phyloP scores from a whole-genome alignment of 768 basidiomycete genomes.

The Lactarius evosmus region DNA sequence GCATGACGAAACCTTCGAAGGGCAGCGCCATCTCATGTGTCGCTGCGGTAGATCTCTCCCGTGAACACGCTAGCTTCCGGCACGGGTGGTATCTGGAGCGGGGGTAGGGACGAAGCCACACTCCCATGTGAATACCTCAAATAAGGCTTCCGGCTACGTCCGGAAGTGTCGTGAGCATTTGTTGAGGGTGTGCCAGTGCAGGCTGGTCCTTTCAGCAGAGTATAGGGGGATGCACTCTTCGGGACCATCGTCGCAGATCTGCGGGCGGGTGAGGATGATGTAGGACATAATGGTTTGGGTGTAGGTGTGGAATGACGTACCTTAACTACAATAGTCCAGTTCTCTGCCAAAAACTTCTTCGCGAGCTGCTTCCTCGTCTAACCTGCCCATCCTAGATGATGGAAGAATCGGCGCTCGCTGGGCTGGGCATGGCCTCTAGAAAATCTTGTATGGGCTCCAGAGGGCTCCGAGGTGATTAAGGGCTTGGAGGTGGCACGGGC shows the following conservation, averaged over 20 bases:
- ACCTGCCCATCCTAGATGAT: slow-evolving; percentile 57
- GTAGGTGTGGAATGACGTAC: slow-evolving; percentile 43
- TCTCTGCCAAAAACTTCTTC: slow-evolving; percentile 65
- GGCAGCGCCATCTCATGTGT: slow-evolving; percentile 76
- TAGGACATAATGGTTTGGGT: not conserved
- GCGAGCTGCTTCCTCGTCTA: slow-evolving; percentile 78
- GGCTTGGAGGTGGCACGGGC: slow-evolving; percentile 62
- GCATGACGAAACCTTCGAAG: slow-evolving; percentile 95
- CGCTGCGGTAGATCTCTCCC: slow-evolving; percentile 35
- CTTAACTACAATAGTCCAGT: slow-evolving; percentile 91
- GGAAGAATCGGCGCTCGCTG: slow-evolving; percentile 79
- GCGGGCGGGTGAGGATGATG: not conserved
- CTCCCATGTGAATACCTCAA: slow-evolving; percentile 77
- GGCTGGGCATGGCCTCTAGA: slow-evolving; percentile 65
- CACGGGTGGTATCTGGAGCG: slow-evolving; percentile 46
- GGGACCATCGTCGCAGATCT: slow-evolving; percentile 67
- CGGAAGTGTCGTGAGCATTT: slow-evolving; percentile 36
- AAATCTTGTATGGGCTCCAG: slow-evolving; percentile 58
- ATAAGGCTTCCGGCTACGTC: slow-evolving; percentile 61
- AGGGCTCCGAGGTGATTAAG: slow-evolving; percentile 89
- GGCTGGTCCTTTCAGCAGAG: no score
- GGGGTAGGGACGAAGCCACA: slow-evolving; percentile 90
- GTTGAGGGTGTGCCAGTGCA: no score
- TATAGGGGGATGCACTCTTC: no score
- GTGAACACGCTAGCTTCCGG: no score